Base-by-base conservation (phyloP, 73 alveolate species). In the Paramecium bursaria region DNA sequence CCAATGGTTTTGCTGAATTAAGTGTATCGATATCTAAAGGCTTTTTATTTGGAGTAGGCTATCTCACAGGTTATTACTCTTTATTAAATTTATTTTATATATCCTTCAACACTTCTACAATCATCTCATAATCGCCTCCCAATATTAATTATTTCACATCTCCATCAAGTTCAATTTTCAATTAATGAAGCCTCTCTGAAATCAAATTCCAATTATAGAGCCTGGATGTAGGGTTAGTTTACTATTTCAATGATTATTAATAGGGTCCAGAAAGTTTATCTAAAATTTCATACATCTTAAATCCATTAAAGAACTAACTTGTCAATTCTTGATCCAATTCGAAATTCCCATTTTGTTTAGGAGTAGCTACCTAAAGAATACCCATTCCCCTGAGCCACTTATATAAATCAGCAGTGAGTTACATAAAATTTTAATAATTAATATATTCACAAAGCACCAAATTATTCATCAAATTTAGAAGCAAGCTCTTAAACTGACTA, bases 61-160 rank as follows among this genome's bases (percentile, higher is more conserved):
- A 30, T 57, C 5, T 57, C 33, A 1, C 29, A 26, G 7, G 26
- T 30, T 5, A 11, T 57, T n/a, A n/a, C 30, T 57, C 76, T 30
- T 57, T 57, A 3, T 17, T 22, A 13, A 57, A 57, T 30, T 57
- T 57, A 10, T 48, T 30, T 23, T 57, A 7, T 10, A 57, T 7
- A 14, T 57, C 76, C 19, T 57, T 57, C 4, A 57, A 30, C 0
- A 57, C 49, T 57, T 57, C 76, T 23, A 57, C 76, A 13, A 57
- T 57, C 76, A 57, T 57, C 15, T 57, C 76, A n/a, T 30, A 57
- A 57, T 57, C 76, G 7, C 76, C 76, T 30, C 33, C 76, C 27
- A 57, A 30, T 14, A 57, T 57, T 57, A 57, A 57, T 57, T 57
- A 30, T 13, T 57, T 57, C 17, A 57, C 33, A 23, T 57, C 76